Conservation (phyloP, 176 grass and related monocot genomes). For the Neostapfia colusana region DNA sequence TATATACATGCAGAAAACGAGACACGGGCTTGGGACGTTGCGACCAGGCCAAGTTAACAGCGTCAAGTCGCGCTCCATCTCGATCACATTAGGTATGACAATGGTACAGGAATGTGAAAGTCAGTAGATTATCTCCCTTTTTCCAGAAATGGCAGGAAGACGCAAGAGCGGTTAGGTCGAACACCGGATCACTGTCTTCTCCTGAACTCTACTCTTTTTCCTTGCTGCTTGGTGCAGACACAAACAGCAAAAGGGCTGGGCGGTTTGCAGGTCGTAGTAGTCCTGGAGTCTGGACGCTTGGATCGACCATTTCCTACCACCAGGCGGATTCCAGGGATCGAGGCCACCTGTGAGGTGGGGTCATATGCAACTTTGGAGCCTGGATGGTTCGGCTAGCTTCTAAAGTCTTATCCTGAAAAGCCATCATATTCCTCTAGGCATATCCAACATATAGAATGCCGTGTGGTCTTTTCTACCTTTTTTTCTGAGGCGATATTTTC, state of each 20-base stretch:
- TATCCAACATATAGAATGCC: neutral
- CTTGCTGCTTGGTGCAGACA: neutral
- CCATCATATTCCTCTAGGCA: neutral
- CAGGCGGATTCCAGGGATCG: neutral
- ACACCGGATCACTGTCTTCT: neutral
- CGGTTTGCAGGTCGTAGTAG: neutral
- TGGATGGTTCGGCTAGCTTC: neutral
- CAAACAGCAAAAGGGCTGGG: neutral
- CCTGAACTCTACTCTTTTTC: neutral
- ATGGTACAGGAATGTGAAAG: neutral
- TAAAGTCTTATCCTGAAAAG: neutral
- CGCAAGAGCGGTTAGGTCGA: neutral
- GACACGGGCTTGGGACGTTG: neutral
- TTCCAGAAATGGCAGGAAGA: neutral
- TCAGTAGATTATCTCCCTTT: neutral
- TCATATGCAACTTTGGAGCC: neutral
- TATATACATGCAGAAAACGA: neutral
- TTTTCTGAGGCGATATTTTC: neutral
- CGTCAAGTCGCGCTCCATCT: neutral
- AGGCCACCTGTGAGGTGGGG: neutral
- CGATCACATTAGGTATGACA: neutral
- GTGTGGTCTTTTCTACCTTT: neutral
- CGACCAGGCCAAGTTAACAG: slow-evolving; percentile 22
- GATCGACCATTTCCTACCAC: slow-evolving; percentile 18
- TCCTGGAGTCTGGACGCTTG: neutral